Evolutionary conservation across 2,329 filamentous ascomycete species (phyloP).

Genomic region (Torrubiella hemipterigena): DNA sequence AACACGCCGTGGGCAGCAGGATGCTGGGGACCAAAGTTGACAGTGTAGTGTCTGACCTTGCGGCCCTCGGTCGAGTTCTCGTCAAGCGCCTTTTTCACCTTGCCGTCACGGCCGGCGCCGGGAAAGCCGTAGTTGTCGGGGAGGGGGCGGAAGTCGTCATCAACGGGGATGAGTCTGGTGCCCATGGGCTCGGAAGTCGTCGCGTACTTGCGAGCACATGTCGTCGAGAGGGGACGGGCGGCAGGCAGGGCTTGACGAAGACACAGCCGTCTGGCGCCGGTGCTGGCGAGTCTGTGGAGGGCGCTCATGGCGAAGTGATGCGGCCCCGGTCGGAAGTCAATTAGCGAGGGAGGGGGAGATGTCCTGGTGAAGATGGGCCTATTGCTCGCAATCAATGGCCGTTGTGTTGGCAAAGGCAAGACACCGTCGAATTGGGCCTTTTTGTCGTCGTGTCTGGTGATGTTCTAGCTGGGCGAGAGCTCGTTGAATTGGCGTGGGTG

Average conservation of each 20-base stretch:
- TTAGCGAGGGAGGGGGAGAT: too few relatives aligned
- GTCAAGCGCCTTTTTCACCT: slow-evolving; percentile 30
- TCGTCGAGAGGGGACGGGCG: slow-evolving; percentile 54
- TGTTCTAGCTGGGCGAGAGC: neutral
- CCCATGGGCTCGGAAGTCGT: slow-evolving; percentile 33
- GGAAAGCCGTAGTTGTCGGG: slow-evolving; percentile 35
- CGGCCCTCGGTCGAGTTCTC: slow-evolving; percentile 44
- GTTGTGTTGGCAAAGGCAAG: neutral
- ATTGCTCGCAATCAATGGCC: neutral
- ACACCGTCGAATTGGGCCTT: neutral
- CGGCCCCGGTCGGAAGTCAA: neutral
- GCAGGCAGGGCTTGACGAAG: slow-evolving; percentile 30
- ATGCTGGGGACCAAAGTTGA: slow-evolving; percentile 99
- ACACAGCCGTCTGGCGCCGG: slow-evolving; percentile 56
- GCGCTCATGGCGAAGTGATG: slow-evolving; percentile 47
- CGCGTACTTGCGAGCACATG: slow-evolving; percentile 50
- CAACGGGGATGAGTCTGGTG: slow-evolving; percentile 53
- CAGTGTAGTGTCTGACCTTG: slow-evolving; percentile 97
- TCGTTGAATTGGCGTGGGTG: neutral
- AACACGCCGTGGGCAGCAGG: slow-evolving; percentile 96
- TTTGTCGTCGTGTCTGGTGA: neutral
- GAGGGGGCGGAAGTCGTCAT: slow-evolving; percentile 49
- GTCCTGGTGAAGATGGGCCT: too few relatives aligned
- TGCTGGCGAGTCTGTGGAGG: slow-evolving; percentile 61
- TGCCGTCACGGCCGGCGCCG: slow-evolving; percentile 26